Base-by-base conservation (phyloP, 306 rosid species). In the Myrica gale region DNA sequence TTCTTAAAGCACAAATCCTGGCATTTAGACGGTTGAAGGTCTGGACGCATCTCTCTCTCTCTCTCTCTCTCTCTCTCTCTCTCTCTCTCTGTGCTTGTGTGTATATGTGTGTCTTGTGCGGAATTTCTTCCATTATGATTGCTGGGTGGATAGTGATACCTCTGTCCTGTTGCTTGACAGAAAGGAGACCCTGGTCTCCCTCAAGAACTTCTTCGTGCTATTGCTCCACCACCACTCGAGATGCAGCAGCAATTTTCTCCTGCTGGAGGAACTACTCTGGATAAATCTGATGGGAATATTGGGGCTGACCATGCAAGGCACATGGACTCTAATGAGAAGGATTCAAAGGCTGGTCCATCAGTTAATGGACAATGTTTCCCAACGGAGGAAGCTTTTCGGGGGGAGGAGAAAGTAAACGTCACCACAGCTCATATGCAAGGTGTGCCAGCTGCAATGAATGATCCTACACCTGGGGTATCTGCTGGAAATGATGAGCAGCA, bases 11-110 rank as follows among this genome's bases (percentile, higher is more conserved):
- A 68, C 98, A 95, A 73, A 95, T 95, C 78, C 84, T 95, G 62
- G 98, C 98, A 75, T 92, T 95, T 80, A 88, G 97, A 90, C 95
- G 97, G 78, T 82, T 92, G 73, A 95, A 95, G 98, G 98, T 95
- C 51, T 77, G 76, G 58, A 76, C 55, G 48, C 82, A 48, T 77
- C 11, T 76, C 44, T 26, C 20, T 17, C 17, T 51, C 76, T 81
- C 45, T 69, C 67, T 77, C 61, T n/a, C n/a, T n/a, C n/a, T n/a
- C n/a, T n/a, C n/a, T n/a, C 76, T 81, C 45, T 73, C 13, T 23
- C 32, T 80, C 47, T 56, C 50, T 74, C 44, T 51, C 3, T 32
- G 37, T 32, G 3, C 37, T 32, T 32, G 37, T 32, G 37, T 32
- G 37, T 32, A 32, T 32, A 32, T 32, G 37, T 32, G 37, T 32